Evolutionary conservation across 2,329 filamentous ascomycete species (phyloP).

Genomic region (Aaosphaeria pasadenensis): DNA sequence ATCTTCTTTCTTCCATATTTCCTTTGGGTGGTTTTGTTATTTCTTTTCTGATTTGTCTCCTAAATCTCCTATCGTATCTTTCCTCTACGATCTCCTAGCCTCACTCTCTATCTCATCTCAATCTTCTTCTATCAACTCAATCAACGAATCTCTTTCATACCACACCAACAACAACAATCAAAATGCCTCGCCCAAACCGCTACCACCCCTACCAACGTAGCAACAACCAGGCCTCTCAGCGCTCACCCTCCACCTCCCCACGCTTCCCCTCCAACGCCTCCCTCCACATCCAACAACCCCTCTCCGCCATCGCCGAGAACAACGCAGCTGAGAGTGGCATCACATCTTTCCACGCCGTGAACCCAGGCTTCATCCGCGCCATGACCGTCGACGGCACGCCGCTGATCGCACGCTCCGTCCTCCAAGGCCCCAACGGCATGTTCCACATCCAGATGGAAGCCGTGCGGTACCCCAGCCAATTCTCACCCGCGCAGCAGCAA

Average conservation of each 20-base stretch:
- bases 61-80: neutral
- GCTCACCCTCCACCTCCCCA: neutral
- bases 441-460: constrained; percentile 10
- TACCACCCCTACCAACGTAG: constrained; percentile 8
- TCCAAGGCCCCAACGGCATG: constrained; percentile 7
- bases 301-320: constrained; percentile 1
- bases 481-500: neutral
- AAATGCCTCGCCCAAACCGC: constrained; percentile 7
- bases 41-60: neutral
- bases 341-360: neutral
- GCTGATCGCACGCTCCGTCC: constrained; percentile 1
- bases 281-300: neutral
- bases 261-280: neutral
- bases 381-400: constrained; percentile 3
- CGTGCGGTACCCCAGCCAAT: constrained; percentile 5
- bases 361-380: constrained; percentile 4
- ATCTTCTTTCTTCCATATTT: neutral
- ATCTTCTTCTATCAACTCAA: neutral
- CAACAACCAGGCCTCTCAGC: neutral
- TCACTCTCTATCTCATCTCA: neutral
- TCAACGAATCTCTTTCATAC: neutral
- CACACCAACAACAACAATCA: neutral
- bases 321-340: neutral
- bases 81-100: neutral
- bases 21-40: neutral